Percentiles rank a stretch among this genome's conserved stretches.
Conservation (phyloP, 192 early-diverging fungal species). For the Diversispora eburnea region DNA sequence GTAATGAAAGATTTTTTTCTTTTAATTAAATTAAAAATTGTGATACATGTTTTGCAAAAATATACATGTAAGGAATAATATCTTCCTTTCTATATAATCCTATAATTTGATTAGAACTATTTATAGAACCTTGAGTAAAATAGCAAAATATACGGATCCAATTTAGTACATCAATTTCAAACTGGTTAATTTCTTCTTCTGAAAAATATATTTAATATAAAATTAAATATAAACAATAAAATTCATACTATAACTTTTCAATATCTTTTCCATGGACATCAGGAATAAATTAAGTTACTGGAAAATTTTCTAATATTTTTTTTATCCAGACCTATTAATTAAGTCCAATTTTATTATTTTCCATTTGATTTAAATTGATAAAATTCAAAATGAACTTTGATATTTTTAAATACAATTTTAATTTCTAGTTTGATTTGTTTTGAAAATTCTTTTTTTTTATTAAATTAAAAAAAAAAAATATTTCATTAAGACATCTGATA, state of each 20-base stretch:
- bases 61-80: background rate
- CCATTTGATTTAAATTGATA: background rate
- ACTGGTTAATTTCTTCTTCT: background rate
- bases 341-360: background rate
- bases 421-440: background rate
- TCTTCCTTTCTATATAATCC: background rate
- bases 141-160: background rate
- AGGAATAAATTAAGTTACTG: background rate
- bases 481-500: background rate
- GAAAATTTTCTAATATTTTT: background rate
- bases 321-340: background rate
- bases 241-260: background rate
- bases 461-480: background rate
- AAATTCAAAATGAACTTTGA: background rate
- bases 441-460: background rate
- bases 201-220: background rate
- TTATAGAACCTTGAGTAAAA: background rate
- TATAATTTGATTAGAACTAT: background rate
- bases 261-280: background rate
- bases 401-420: background rate
- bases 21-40: conserved; percentile 2
- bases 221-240: background rate
- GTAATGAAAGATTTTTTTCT: background rate
- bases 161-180: background rate
- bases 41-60: conserved; percentile 1